Base-by-base conservation (phyloP, 192 early-diverging fungal species). In the Dispira parvispora region DNA sequence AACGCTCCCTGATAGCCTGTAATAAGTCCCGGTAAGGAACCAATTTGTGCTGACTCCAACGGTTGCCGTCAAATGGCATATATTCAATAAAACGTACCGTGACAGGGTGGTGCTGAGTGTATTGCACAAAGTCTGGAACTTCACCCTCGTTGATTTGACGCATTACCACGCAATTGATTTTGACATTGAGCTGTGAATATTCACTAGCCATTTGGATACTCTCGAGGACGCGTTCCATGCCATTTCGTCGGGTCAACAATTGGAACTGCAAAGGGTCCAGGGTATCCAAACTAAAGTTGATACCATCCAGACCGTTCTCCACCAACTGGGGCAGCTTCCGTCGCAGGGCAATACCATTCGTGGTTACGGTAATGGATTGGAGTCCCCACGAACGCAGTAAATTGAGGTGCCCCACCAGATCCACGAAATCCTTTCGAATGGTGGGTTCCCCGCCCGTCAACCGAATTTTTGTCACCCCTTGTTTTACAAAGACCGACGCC, bases 31-130 rank as follows among this genome's bases (percentile, higher is more conserved):
- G 74, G 69, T 92, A 98, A 18, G 91, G 80, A 2, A 96, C 82
- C 42, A 98, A 72, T 56, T 92, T 93, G 18, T 82, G 75, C 18
- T 69, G 64, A 16, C 87, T 87, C 95, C 95, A 98, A 67, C 76
- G 71, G 72, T 98, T 98, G 12, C 93, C 94, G 70, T 91, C 92
- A 75, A 98, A 98, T 0, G 95, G 95, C 95, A 96, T 98, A 66
- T 96, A 96, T 70, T 98, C 95, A 69, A 98, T 98, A 71, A 98
- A 98, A 20, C 95, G 74, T 0, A 98, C 82, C 44, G 86, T 83
- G 5, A 96, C 62, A 12, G 80, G 73, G 18, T 80, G 75, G 52
- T 88, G 77, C 43, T 83, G 78, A 8, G 92, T 96, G 70, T 91
- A 77, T 38, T 85, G 84, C 1, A 92, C 86, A 83, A 98, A 94